Evolutionary conservation across 768 basidiomycete genomes (phyloP).

Genomic region (Phanerodontia chrysosporium): DNA sequence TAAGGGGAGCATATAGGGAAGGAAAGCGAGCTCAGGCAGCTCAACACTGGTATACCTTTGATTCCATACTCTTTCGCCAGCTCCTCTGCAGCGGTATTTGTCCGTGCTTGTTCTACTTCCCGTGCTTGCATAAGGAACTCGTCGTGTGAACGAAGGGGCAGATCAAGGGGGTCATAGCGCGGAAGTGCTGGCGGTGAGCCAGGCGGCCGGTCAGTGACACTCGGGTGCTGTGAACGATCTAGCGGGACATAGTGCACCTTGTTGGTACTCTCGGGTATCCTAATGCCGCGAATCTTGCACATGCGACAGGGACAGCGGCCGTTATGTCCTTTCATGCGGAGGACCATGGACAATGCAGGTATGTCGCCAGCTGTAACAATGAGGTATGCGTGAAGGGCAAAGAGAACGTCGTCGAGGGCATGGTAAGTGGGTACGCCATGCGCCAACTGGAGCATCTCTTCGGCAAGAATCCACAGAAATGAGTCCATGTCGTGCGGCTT

Average conservation of each 20-base stretch:
- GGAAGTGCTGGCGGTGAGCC: not conserved
- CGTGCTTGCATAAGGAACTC: conserved; percentile 10
- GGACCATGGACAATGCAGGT: conserved; percentile 23
- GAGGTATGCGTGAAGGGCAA: conserved; percentile 21
- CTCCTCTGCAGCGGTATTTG: conserved; percentile 6
- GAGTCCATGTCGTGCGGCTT: conserved; percentile 23
- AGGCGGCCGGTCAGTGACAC: not conserved
- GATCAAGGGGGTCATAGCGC: conserved; percentile 9
- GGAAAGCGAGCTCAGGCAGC: conserved; percentile 27
- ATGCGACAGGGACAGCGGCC: conserved; percentile 20
- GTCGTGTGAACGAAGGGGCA: conserved; percentile 17
- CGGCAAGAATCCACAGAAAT: conserved; percentile 22
- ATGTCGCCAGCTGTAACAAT: conserved; percentile 25
- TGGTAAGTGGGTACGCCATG: no score
- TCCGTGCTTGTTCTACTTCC: conserved; percentile 12
- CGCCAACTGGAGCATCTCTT: conserved; percentile 24
- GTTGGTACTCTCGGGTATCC: not conserved
- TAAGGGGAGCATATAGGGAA: conserved; percentile 39
- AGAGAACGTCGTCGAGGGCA: conserved; percentile 6
- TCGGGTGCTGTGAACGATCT: conserved; percentile 7
- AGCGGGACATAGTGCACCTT: conserved; percentile 18
- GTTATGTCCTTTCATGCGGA: conserved; percentile 27
- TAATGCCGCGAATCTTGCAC: conserved; percentile 24
- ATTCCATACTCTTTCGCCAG: conserved; percentile 16
- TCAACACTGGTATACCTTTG: conserved; percentile 28